These are phyloP conservation scores for Talaromyces liani DNA, from an alignment of 495 filamentous ascomycete species.

Conservation along the genomic window DNA sequence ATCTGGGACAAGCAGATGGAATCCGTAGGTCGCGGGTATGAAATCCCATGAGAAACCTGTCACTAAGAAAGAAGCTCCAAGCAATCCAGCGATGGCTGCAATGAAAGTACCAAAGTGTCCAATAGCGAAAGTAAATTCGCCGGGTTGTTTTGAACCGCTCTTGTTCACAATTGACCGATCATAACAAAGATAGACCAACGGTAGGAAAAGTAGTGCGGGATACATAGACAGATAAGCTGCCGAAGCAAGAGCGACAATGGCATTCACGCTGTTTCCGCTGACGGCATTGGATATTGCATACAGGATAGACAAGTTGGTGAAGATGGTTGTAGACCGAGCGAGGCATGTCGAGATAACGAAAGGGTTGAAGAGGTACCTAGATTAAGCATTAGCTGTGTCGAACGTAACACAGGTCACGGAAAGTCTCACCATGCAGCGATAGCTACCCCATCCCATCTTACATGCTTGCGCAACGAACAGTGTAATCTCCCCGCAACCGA, in stretches of 20 bases:
- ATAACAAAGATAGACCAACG: constrained; percentile 73
- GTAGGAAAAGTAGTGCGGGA: constrained; percentile 77
- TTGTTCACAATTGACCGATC: constrained; percentile 44
- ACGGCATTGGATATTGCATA: constrained; percentile 78
- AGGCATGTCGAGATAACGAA: constrained; percentile 91
- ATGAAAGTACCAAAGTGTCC: constrained; percentile 40
- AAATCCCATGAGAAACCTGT: constrained; percentile 80
- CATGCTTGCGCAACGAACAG: constrained; percentile 68
- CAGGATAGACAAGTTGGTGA: constrained; percentile 83
- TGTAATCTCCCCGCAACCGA: constrained; percentile 64
- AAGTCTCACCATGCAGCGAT: constrained; percentile 66
- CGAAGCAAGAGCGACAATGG: constrained; percentile 80
- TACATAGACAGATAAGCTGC: constrained; percentile 90
- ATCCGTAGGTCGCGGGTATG: constrained; percentile 79
- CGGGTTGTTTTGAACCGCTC: constrained; percentile 14
- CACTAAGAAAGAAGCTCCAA: constrained; percentile 65
- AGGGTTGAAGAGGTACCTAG: constrained; percentile 86
- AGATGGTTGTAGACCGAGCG: constrained; percentile 83
- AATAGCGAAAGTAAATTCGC: constrained; percentile 39
- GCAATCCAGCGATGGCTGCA: constrained; percentile 45
- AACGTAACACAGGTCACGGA: not conserved
- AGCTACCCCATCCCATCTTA: constrained; percentile 65
- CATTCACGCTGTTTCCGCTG: constrained; percentile 60
- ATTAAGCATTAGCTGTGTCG: constrained; percentile 12
- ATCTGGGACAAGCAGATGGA: constrained; percentile 85